phyloP scores from a whole-genome alignment of 495 filamentous ascomycete genomes.

The Xanthoparmelia taractica region DNA sequence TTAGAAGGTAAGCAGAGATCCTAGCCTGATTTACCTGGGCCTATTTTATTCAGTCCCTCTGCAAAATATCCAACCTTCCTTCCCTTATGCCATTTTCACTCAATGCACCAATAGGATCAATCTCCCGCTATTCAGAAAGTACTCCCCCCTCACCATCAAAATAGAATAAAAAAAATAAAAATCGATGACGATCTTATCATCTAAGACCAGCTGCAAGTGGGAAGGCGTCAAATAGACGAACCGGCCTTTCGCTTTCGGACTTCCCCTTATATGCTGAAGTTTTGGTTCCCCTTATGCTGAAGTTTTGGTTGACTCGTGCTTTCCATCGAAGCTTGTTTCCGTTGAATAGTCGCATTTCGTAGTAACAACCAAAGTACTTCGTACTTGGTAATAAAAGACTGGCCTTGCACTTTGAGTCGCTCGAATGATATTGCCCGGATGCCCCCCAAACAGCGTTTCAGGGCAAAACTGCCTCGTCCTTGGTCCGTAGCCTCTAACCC shows the following conservation, averaged over 20 bases:
- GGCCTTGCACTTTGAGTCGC: too few relatives aligned
- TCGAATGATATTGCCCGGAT: too few relatives aligned
- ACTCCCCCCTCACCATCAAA: not conserved
- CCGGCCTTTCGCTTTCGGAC: not conserved
- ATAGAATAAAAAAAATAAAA: not conserved
- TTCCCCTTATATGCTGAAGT: too few relatives aligned
- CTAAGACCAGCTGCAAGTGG: not conserved
- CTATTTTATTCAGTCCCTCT: not conserved
- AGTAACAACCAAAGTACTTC: too few relatives aligned
- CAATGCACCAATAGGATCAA: conserved; percentile 3
- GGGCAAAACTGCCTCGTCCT: too few relatives aligned
- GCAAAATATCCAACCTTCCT: not conserved
- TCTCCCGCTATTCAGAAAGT: not conserved
- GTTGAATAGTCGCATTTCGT: too few relatives aligned
- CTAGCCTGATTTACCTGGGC: not conserved
- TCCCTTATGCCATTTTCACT: not conserved
- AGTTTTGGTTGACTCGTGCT: too few relatives aligned
- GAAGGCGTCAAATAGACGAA: not conserved
- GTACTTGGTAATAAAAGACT: too few relatives aligned
- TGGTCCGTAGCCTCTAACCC: too few relatives aligned
- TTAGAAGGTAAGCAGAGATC: conserved; percentile 7
- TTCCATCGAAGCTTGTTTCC: too few relatives aligned
- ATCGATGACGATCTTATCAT: conserved; percentile 16
- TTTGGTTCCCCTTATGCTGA: too few relatives aligned
- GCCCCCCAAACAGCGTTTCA: not conserved